phyloP scores from a whole-genome alignment of 306 rosid species.

The Ormosia semicastrata region DNA sequence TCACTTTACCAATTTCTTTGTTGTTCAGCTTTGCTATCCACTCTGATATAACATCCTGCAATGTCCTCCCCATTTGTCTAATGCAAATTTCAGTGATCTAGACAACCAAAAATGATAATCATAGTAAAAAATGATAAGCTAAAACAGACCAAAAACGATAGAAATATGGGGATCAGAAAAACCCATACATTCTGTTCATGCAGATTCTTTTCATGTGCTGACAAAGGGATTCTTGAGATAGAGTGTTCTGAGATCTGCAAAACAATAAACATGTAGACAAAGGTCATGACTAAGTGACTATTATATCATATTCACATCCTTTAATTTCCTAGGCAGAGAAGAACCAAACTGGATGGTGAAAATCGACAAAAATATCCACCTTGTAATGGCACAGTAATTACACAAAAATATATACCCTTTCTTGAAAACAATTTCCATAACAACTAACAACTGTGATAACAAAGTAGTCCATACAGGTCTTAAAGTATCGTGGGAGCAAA shows the following conservation, averaged over 20 bases:
- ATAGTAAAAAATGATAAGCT: conserved; percentile 3
- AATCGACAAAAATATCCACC: conserved; percentile 19
- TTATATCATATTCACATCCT: not conserved
- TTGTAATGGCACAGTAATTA: not conserved
- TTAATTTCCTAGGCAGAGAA: not conserved
- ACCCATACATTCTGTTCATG: conserved; percentile 71
- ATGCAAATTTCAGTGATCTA: conserved; percentile 83
- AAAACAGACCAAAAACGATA: not conserved
- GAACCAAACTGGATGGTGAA: conserved; percentile 10
- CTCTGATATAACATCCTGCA: conserved; percentile 77
- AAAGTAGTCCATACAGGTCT: conserved; percentile 56
- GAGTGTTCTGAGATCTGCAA: conserved; percentile 65
- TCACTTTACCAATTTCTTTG: conserved; percentile 62
- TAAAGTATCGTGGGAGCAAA: conserved; percentile 65
- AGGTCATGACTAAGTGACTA: not conserved
- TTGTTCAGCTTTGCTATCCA: conserved; percentile 65
- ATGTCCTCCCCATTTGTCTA: conserved; percentile 76
- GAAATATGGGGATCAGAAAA: conserved; percentile 2
- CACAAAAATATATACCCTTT: conserved; percentile 1
- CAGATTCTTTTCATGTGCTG: conserved; percentile 71
- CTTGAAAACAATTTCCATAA: not conserved
- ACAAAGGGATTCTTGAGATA: conserved; percentile 59
- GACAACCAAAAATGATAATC: conserved; percentile 5
- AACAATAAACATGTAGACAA: not conserved
- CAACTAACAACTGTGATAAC: not conserved